Percentiles rank a stretch among this genome's conserved stretches.
Evolutionary conservation across 192 early-diverging fungal species (phyloP).

Genomic region (Dimargaris verticillata): DNA sequence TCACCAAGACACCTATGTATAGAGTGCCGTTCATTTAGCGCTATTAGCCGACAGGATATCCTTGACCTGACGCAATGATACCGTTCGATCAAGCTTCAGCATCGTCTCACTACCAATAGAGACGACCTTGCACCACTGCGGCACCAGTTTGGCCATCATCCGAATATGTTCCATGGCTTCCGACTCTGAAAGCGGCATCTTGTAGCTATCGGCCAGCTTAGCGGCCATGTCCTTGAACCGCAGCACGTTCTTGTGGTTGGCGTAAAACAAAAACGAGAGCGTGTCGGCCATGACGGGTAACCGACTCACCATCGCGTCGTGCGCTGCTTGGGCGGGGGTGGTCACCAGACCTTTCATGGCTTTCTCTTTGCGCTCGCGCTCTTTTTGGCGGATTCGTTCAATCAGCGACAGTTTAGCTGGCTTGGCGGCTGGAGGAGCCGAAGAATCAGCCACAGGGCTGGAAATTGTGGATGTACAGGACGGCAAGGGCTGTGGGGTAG

Average conservation of each 20-base stretch:
- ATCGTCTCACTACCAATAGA: not conserved
- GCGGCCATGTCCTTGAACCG: slow-evolving; percentile 19
- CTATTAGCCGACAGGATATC: not conserved
- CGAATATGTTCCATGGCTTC: slow-evolving; percentile 9
- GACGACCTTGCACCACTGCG: slow-evolving; percentile 7
- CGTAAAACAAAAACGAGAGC: slow-evolving; percentile 27
- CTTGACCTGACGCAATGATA: not conserved
- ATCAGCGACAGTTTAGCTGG: slow-evolving; percentile 13
- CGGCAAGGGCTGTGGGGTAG: not conserved
- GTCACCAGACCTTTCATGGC: not conserved
- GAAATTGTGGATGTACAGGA: not conserved
- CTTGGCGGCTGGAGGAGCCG: not conserved
- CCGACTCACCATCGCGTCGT: slow-evolving; percentile 22
- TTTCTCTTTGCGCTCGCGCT: slow-evolving; percentile 17
- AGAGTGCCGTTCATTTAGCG: too few species aligned
- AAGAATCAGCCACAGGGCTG: not conserved
- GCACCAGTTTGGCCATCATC: slow-evolving; percentile 1
- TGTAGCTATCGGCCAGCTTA: slow-evolving; percentile 19
- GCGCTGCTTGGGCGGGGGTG: slow-evolving; percentile 12
- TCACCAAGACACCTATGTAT: too few species aligned
- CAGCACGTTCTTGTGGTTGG: slow-evolving; percentile 20
- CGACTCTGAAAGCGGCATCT: not conserved
- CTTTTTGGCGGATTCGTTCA: slow-evolving; percentile 30
- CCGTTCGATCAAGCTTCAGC: not conserved
- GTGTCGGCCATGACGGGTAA: slow-evolving; percentile 23